A percentile compares a stretch with the other conserved stretches of the same genome.
phyloP scores from a whole-genome alignment of 2,329 filamentous ascomycete species.

The Nemania serpens region DNA sequence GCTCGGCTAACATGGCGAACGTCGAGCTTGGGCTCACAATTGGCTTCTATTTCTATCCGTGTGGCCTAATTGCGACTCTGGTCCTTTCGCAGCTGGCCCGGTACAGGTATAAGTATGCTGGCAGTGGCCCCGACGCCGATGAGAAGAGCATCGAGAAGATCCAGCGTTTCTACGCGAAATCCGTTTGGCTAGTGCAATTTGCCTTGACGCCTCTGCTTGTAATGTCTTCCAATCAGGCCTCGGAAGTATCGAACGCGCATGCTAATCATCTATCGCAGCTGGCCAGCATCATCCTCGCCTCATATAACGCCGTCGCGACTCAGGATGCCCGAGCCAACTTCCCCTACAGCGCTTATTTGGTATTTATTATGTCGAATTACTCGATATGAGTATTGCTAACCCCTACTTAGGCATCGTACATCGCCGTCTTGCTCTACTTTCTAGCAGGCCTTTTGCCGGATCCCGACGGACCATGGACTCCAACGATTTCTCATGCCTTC shows the following conservation, averaged over 20 bases:
- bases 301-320: slow-evolving; percentile 41
- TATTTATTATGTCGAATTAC: slow-evolving; percentile 13
- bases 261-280: slow-evolving; percentile 30
- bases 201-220: slow-evolving; percentile 41
- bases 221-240: slow-evolving; percentile 8
- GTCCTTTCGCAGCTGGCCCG: slow-evolving; percentile 44
- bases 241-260: background rate
- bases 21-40: slow-evolving; percentile 44
- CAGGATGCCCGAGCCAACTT: slow-evolving; percentile 41
- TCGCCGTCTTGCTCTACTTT: slow-evolving; percentile 49
- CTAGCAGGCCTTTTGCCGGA: slow-evolving; percentile 49
- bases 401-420: slow-evolving; percentile 44
- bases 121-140: slow-evolving; percentile 34
- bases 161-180: slow-evolving; percentile 38
- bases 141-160: slow-evolving; percentile 40
- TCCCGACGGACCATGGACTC: slow-evolving; percentile 51
- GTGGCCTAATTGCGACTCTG: slow-evolving; percentile 45
- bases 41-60: slow-evolving; percentile 50
- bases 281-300: slow-evolving; percentile 42
- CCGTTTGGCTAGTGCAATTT: slow-evolving; percentile 46
- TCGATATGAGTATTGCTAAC: slow-evolving; percentile 17
- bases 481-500: slow-evolving; percentile 43
- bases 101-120: slow-evolving; percentile 43
- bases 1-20: slow-evolving; percentile 39
- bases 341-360: slow-evolving; percentile 49